Evolutionary conservation across 202 grass and related monocot species (phyloP).

Genomic region (Alloteropsis angusta): DNA sequence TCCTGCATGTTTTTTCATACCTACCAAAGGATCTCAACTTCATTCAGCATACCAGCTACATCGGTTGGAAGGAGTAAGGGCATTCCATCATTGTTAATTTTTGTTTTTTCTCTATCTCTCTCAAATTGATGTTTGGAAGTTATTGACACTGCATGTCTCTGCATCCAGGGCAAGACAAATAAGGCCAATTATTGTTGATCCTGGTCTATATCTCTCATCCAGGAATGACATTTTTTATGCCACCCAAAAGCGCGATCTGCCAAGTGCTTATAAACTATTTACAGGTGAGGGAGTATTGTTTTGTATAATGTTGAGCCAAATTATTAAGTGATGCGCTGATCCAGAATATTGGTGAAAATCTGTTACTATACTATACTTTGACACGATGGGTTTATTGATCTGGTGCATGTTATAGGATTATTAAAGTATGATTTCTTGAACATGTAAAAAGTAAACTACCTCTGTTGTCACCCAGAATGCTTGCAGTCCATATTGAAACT

Average conservation of each 20-base stretch:
- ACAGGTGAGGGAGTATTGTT: conserved; percentile 33
- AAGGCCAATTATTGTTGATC: conserved; percentile 83
- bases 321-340: neutral
- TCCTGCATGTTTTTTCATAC: conserved; percentile 91
- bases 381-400: neutral
- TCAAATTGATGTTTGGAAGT: conserved; percentile 4
- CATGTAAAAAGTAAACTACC: neutral
- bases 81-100: conserved; percentile 9
- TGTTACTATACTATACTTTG: neutral
- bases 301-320: neutral
- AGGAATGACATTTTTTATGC: conserved; percentile 81
- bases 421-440: neutral
- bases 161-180: conserved; percentile 59
- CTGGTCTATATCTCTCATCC: conserved; percentile 79
- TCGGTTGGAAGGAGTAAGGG: conserved; percentile 89
- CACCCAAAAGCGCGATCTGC: conserved; percentile 84
- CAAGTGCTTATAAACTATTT: conserved; percentile 76
- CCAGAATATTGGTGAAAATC: neutral
- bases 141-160: conserved; percentile 19
- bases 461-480: neutral
- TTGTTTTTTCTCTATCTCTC: neutral
- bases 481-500: neutral
- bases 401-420: conserved; percentile 7
- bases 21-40: conserved; percentile 88
- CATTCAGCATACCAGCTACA: conserved; percentile 83